Evolutionary conservation across 1,284 basidiomycete species (phyloP).

Genomic region (Singerocomus inundabilis): DNA sequence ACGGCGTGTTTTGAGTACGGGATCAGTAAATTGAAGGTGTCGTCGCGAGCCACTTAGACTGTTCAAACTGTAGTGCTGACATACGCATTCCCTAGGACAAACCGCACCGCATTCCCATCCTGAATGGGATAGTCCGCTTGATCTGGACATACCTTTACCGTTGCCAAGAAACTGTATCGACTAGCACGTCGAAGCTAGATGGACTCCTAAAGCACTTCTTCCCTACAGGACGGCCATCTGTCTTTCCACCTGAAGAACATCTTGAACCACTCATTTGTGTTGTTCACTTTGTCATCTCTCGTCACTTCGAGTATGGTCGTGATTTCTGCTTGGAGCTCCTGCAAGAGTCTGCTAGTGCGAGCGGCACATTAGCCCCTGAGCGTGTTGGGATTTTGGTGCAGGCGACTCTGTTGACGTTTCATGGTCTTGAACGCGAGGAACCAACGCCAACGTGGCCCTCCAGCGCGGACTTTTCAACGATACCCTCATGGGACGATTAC

Average conservation of each 20-base stretch:
- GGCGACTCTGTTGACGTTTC: conserved; percentile 74
- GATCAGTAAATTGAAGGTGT: conserved; percentile 78
- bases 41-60: neutral
- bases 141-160: conserved; percentile 95
- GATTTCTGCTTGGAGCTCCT: conserved; percentile 81
- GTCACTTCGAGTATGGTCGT: conserved; percentile 84
- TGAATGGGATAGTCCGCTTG: conserved; percentile 83
- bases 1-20: conserved; percentile 67
- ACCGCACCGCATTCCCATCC: conserved; percentile 64
- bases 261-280: conserved; percentile 79
- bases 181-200: conserved; percentile 79
- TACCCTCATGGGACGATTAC: conserved; percentile 65
- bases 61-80: neutral
- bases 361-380: conserved; percentile 61
- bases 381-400: conserved; percentile 75
- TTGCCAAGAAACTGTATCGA: conserved; percentile 82
- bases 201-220: conserved; percentile 78
- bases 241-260: conserved; percentile 74
- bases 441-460: conserved; percentile 75
- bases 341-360: conserved; percentile 57
- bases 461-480: conserved; percentile 63
- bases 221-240: conserved; percentile 61
- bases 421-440: conserved; percentile 71
- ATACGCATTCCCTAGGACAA: conserved; percentile 62
- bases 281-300: conserved; percentile 80